Conservation (phyloP, 2,329 filamentous ascomycete genomes). For the Colletotrichum liaoningense region DNA sequence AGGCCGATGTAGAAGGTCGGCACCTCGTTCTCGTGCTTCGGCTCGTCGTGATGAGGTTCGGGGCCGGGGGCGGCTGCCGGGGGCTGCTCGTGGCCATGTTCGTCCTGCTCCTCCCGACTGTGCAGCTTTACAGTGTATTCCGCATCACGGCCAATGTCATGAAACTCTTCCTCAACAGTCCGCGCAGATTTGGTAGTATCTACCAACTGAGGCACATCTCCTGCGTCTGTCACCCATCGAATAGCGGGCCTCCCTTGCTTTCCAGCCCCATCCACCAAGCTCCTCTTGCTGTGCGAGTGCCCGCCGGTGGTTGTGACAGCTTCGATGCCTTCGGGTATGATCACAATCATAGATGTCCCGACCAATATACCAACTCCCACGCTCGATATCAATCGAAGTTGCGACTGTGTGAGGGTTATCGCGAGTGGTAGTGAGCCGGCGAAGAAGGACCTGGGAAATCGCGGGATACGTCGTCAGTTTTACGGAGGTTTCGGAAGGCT, state of each 20-base stretch:
- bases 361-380: constrained; percentile 95
- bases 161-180: neutral
- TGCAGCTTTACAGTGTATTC: constrained; percentile 1
- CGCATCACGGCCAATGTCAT: neutral
- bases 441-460: constrained; percentile 80
- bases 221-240: constrained; percentile 16
- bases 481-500: constrained; percentile 14
- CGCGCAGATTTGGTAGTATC: neutral
- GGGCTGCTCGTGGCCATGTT: constrained; percentile 40
- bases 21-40: constrained; percentile 52
- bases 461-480: constrained; percentile 12
- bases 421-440: constrained; percentile 92
- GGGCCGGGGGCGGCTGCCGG: constrained; percentile 43
- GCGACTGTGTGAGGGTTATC: constrained; percentile 86
- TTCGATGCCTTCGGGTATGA: constrained; percentile 96
- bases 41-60: constrained; percentile 46
- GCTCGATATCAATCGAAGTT: constrained; percentile 89
- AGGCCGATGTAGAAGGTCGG: constrained; percentile 86
- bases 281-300: constrained; percentile 28
- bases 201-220: constrained; percentile 12
- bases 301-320: constrained; percentile 76
- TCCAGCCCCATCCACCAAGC: neutral
- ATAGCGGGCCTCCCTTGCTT: constrained; percentile 8
- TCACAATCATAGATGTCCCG: constrained; percentile 94
- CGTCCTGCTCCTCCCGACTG: constrained; percentile 21